Evolutionary conservation across 192 early-diverging fungal species (phyloP).

Genomic region (Podila minutissima): DNA sequence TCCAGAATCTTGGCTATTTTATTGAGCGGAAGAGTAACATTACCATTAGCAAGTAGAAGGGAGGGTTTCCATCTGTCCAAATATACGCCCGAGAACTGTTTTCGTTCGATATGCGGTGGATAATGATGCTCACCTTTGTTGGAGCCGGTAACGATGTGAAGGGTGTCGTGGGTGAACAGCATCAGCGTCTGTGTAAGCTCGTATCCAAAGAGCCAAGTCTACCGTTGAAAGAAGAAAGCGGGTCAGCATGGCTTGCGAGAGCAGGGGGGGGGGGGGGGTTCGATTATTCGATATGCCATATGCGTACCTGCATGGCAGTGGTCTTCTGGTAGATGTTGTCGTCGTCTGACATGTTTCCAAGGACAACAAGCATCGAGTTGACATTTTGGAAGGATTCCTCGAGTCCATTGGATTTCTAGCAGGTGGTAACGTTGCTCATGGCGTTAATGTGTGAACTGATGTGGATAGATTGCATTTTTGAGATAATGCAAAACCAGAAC

Average conservation of each 20-base stretch:
- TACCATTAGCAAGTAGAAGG: too few species aligned
- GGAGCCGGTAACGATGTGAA: conserved; percentile 80
- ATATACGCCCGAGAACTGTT: too few species aligned
- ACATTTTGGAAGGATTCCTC: conserved; percentile 64
- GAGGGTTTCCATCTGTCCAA: too few species aligned
- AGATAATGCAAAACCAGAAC: neutral
- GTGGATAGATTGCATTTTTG: neutral
- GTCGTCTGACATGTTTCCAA: conserved; percentile 71
- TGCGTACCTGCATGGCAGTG: conserved; percentile 68
- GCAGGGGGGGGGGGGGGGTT: neutral
- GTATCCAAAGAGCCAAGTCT: conserved; percentile 94
- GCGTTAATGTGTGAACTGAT: neutral
- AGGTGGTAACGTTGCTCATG: neutral
- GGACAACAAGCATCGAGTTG: conserved; percentile 69
- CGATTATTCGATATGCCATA: too few species aligned
- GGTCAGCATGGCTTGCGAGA: neutral
- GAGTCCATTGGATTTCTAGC: conserved; percentile 37
- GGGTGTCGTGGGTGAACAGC: conserved; percentile 76
- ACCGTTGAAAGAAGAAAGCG: neutral
- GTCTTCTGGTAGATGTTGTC: conserved; percentile 81
- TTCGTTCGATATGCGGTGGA: neutral
- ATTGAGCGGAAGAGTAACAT: neutral
- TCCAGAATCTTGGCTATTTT: conserved; percentile 66
- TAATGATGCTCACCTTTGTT: conserved; percentile 73
- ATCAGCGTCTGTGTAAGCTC: conserved; percentile 91